Evolutionary conservation across 306 rosid genomes (phyloP).

Genomic region (Quercus suber): DNA sequence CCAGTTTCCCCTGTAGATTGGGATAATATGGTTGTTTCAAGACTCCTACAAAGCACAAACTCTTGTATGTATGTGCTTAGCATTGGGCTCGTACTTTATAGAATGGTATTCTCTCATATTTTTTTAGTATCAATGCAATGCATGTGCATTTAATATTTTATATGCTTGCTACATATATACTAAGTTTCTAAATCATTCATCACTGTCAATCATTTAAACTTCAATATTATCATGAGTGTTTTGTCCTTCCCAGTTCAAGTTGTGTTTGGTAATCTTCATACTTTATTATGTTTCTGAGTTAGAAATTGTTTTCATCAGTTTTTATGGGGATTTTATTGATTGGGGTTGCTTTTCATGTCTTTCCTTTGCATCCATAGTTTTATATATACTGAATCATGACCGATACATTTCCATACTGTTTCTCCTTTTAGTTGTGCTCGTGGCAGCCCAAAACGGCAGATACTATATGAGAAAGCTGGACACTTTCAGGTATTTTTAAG

Average conservation of each 20-base stretch:
- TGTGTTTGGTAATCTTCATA: no score
- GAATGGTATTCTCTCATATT: background rate
- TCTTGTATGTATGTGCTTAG: background rate
- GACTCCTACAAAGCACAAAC: background rate
- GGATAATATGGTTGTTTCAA: background rate
- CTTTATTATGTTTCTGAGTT: no score
- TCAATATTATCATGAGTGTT: background rate
- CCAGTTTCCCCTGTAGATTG: background rate
- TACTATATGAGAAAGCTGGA: constrained; percentile 57
- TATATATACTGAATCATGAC: background rate
- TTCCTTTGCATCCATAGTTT: background rate
- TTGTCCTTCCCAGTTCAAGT: background rate
- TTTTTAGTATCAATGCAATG: background rate
- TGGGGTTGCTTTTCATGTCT: background rate
- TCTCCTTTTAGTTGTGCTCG: constrained; percentile 75
- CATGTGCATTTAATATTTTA: background rate
- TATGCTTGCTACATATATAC: background rate
- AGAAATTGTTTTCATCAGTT: background rate
- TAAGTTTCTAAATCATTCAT: background rate
- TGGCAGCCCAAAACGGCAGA: constrained; percentile 84
- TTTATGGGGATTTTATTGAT: no score
- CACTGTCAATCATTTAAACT: background rate
- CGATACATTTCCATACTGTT: constrained; percentile 15
- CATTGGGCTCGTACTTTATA: background rate
- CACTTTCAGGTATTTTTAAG: constrained; percentile 71